phyloP scores from a whole-genome alignment of 108 stramenopile genomes.

The Craspedostauros australis region DNA sequence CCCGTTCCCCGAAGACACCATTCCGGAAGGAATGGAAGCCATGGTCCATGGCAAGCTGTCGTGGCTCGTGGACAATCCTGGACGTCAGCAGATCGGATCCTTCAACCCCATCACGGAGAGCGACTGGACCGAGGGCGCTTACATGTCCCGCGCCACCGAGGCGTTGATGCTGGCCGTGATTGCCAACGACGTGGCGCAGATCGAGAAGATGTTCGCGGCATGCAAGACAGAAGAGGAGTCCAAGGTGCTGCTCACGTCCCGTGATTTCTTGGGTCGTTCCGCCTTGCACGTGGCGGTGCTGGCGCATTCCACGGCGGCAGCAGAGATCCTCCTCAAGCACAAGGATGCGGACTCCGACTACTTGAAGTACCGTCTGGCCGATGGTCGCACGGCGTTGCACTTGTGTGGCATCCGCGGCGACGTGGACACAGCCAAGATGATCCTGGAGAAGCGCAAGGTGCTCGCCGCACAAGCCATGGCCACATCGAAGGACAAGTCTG shows the following conservation, averaged over 20 bases:
- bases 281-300: neutral
- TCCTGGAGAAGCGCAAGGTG: neutral
- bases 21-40: slow-evolving; percentile 1
- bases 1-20: slow-evolving; percentile 14
- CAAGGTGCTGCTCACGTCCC: too few species aligned
- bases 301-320: neutral
- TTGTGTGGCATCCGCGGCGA: neutral
- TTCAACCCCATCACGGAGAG: slow-evolving; percentile 23
- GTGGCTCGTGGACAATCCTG: slow-evolving; percentile 25
- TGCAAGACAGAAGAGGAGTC: neutral
- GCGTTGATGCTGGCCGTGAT: slow-evolving; percentile 3
- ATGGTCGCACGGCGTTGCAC: neutral
- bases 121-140: slow-evolving; percentile 22
- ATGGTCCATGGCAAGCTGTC: slow-evolving; percentile 15
- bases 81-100: slow-evolving; percentile 23
- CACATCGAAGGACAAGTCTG: too few species aligned
- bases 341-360: neutral
- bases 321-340: neutral
- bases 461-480: too few species aligned
- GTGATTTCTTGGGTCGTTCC: neutral
- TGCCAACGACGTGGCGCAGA: too few species aligned
- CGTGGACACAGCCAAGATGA: neutral
- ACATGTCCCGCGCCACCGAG: slow-evolving; percentile 3
- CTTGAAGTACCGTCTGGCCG: neutral
- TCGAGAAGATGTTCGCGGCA: too few species aligned